A percentile compares a stretch with the other conserved stretches of the same genome.
Conservation (phyloP, 495 filamentous ascomycete genomes). For the Neurospora discreta region DNA sequence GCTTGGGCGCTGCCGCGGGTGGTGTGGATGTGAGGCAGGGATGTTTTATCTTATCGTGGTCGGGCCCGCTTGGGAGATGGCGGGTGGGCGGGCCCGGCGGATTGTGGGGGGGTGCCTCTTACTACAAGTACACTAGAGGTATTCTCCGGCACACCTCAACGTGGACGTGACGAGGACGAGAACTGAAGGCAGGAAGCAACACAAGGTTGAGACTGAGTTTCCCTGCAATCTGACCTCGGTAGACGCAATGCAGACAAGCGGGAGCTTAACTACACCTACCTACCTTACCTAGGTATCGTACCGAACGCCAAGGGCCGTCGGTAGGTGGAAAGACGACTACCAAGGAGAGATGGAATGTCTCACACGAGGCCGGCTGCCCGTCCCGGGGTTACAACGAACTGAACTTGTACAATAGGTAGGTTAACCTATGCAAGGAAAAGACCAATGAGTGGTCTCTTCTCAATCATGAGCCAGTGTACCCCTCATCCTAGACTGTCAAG, state of each 20-base stretch:
- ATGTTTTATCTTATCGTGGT: background rate
- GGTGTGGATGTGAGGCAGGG: background rate
- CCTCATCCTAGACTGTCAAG: too few relatives aligned
- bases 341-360: background rate
- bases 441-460: too few relatives aligned
- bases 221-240: background rate
- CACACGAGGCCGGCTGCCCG: background rate
- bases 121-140: too few relatives aligned
- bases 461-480: too few relatives aligned
- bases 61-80: background rate
- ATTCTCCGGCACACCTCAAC: too few relatives aligned
- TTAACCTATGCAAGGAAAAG: too few relatives aligned
- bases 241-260: too few relatives aligned
- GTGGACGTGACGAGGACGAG: too few relatives aligned
- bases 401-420: too few relatives aligned
- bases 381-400: too few relatives aligned
- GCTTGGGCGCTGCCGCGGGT: background rate
- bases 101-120: too few relatives aligned
- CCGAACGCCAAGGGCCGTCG: background rate
- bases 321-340: background rate
- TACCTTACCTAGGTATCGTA: background rate
- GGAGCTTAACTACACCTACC: too few relatives aligned
- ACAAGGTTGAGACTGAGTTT: background rate
- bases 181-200: background rate
- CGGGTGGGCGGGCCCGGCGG: background rate